A percentile compares a stretch with the other conserved stretches of the same genome.
Conservation (phyloP, 306 rosid genomes). For the Elaeagnus macrophylla region DNA sequence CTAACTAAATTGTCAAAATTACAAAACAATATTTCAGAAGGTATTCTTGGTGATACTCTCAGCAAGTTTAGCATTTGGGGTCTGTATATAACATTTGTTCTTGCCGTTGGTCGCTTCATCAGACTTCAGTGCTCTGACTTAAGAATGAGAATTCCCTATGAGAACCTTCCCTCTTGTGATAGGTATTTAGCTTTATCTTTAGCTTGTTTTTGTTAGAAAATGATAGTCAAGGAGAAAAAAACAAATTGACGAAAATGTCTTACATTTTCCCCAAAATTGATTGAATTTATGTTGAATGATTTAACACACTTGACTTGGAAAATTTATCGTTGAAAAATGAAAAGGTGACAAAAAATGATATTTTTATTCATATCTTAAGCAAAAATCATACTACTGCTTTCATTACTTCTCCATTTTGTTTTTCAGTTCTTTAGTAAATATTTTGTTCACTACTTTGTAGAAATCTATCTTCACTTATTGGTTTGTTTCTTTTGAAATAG, state of each 20-base stretch:
- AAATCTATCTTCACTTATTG: background rate
- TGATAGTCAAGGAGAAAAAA: too few species aligned
- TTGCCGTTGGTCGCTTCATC: constrained; percentile 97
- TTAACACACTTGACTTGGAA: too few species aligned
- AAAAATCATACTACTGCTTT: background rate
- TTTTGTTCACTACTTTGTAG: background rate
- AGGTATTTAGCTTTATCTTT: constrained; percentile 40
- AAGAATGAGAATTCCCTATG: constrained; percentile 93
- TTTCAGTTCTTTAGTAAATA: background rate
- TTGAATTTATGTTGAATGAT: too few species aligned
- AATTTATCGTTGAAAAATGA: background rate
- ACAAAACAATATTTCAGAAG: constrained; percentile 51
- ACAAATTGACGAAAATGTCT: too few species aligned
- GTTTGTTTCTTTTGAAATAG: constrained; percentile 37
- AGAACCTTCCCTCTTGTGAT: constrained; percentile 97
- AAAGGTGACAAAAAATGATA: background rate
- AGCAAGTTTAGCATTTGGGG: constrained; percentile 99
- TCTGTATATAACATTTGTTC: constrained; percentile 96
- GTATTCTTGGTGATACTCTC: constrained; percentile 94
- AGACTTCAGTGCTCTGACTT: constrained; percentile 96
- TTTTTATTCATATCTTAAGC: background rate
- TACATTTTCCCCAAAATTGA: too few species aligned
- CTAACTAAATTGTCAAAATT: background rate
- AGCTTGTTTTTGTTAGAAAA: too few species aligned
- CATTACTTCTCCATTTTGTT: too few species aligned